Conservation (phyloP, 2,329 filamentous ascomycete species). For the Pseudogymnoascus sp. region DNA sequence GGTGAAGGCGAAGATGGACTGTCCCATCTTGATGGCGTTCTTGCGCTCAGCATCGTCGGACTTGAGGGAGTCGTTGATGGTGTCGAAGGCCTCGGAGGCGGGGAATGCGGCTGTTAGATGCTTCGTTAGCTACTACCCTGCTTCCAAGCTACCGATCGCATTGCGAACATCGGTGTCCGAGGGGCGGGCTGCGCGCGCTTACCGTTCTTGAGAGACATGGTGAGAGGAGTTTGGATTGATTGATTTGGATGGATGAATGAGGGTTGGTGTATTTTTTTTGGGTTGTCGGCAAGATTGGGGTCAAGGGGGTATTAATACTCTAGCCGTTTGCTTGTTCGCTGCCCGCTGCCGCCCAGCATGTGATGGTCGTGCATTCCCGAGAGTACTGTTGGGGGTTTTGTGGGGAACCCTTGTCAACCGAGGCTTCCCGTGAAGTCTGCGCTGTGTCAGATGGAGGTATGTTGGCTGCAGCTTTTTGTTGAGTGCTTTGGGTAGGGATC, state of each 20-base stretch:
- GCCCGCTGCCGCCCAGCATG: neutral
- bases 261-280: neutral
- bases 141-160: neutral
- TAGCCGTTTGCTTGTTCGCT: too few species aligned
- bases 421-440: neutral
- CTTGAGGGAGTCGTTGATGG: conserved; percentile 66
- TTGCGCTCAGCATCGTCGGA: conserved; percentile 65
- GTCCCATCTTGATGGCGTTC: conserved; percentile 81
- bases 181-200: conserved; percentile 21
- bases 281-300: neutral
- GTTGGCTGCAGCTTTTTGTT: neutral
- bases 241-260: neutral
- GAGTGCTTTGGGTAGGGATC: neutral
- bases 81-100: conserved; percentile 83
- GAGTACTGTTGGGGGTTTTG: neutral
- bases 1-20: conserved; percentile 82
- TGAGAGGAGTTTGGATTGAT: neutral
- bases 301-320: neutral
- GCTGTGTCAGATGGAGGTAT: neutral
- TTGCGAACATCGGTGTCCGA: too few species aligned
- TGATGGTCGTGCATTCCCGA: neutral
- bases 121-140: conserved; percentile 11
- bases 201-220: conserved; percentile 70
- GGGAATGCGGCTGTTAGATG: conserved; percentile 64
- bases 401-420: conserved; percentile 6